Evolutionary conservation across 768 basidiomycete genomes (phyloP).

Genomic region (Chalciporus chontae): DNA sequence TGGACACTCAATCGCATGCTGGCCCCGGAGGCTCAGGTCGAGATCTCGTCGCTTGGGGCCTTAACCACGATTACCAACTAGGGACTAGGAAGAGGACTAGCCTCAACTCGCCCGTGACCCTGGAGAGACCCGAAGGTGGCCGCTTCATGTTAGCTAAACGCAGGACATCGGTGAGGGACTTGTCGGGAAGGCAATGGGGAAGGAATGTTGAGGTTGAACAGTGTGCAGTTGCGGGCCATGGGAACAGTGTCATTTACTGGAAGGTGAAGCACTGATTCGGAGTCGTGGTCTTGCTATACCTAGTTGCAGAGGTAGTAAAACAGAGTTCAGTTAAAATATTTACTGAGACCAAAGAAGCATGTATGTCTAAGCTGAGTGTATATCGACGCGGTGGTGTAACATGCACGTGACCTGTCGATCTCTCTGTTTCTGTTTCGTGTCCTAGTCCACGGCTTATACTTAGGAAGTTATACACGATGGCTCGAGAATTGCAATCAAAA

Average conservation of each 20-base stretch:
- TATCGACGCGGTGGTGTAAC: slow-evolving; percentile 14
- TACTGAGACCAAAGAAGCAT: no score
- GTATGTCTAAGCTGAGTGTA: no score
- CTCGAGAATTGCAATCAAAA: slow-evolving; percentile 29
- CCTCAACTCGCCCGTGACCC: slow-evolving; percentile 47
- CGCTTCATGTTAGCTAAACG: slow-evolving; percentile 56
- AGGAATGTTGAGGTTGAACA: slow-evolving; percentile 63
- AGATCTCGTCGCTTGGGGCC: slow-evolving; percentile 72
- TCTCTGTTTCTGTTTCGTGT: no score
- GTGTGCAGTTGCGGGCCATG: slow-evolving; percentile 55
- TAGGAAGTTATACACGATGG: no score
- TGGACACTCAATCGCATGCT: slow-evolving; percentile 56
- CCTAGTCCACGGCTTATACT: no score
- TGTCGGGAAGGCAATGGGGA: slow-evolving; percentile 59
- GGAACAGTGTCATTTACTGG: slow-evolving; percentile 71
- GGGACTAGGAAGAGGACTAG: slow-evolving; percentile 71
- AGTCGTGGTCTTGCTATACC: background rate
- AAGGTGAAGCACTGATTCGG: slow-evolving; percentile 35
- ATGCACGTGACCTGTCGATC: slow-evolving; percentile 14
- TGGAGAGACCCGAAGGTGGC: slow-evolving; percentile 50
- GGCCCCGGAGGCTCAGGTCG: slow-evolving; percentile 50
- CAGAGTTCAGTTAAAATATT: no score
- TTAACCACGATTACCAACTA: slow-evolving; percentile 69
- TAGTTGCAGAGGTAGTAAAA: no score
- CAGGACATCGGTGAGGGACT: slow-evolving; percentile 53